Evolutionary conservation across 2,329 filamentous ascomycete species (phyloP).

Genomic region (Phialophora expanda): DNA sequence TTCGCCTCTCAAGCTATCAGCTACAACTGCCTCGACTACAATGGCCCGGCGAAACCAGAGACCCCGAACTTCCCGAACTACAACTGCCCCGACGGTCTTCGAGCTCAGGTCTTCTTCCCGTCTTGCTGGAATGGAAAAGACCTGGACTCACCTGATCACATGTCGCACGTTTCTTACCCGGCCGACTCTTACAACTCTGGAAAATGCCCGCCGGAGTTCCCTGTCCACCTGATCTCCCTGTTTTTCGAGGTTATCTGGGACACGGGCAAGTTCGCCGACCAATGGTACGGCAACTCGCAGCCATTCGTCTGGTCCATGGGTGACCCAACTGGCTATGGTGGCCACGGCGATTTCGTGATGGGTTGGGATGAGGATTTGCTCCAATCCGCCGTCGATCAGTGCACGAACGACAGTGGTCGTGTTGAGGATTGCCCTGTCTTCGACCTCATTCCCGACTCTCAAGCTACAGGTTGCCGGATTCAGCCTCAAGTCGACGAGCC

Average conservation of each 20-base stretch:
- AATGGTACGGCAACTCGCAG: constrained; percentile 49
- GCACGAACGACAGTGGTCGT: constrained; percentile 63
- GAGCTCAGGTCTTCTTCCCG: constrained; percentile 47
- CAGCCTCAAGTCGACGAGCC: constrained; percentile 48
- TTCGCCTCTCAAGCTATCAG: constrained; percentile 62
- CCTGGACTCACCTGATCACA: constrained; percentile 44
- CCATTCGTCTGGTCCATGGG: constrained; percentile 55
- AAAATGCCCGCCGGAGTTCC: constrained; percentile 51
- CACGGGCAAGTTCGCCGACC: constrained; percentile 57
- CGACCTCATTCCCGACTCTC: constrained; percentile 60
- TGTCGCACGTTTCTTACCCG: constrained; percentile 47
- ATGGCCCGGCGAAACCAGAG: constrained; percentile 50
- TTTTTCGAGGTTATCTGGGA: constrained; percentile 66
- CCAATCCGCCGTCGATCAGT: constrained; percentile 70
- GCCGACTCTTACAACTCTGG: constrained; percentile 45
- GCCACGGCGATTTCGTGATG: constrained; percentile 70
- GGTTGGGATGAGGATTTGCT: constrained; percentile 71
- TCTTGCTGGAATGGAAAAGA: constrained; percentile 48
- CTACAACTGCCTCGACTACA: constrained; percentile 59
- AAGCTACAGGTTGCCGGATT: constrained; percentile 60
- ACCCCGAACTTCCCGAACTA: constrained; percentile 70
- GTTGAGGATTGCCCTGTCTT: constrained; percentile 67
- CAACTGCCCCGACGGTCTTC: constrained; percentile 65
- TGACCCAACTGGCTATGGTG: constrained; percentile 58
- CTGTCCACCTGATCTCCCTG: constrained; percentile 62